Conservation (phyloP, 305 asterid species). For the Fraxinus floribunda region DNA sequence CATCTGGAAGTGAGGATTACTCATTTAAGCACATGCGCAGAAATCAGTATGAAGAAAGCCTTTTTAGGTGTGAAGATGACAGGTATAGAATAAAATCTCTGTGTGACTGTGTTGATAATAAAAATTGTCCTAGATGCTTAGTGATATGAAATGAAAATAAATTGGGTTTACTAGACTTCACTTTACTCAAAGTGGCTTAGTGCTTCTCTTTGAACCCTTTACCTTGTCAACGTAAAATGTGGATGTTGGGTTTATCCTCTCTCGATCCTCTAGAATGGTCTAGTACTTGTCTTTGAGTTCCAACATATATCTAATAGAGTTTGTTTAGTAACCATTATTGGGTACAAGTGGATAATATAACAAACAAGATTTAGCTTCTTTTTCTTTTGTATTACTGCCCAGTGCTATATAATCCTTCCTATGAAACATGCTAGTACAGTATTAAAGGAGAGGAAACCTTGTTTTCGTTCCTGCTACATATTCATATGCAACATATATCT, state of each 20-base stretch:
- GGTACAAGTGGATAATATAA: not conserved
- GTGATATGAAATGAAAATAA: not conserved
- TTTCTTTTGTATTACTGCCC: not conserved
- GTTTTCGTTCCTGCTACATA: not conserved
- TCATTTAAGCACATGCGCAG: slow-evolving; percentile 97
- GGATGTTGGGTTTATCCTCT: not conserved
- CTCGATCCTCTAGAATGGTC: not conserved
- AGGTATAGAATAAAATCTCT: slow-evolving; percentile 41
- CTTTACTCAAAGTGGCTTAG: not conserved
- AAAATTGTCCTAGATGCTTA: slow-evolving; percentile 1
- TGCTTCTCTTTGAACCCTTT: slow-evolving; percentile 8
- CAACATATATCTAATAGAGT: not conserved
- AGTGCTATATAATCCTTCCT: not conserved
- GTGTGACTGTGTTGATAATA: not conserved
- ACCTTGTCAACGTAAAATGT: not conserved
- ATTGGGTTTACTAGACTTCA: not conserved
- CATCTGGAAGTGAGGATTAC: slow-evolving; percentile 99
- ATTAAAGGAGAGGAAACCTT: not conserved
- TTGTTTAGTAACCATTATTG: not conserved
- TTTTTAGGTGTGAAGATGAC: slow-evolving; percentile 98
- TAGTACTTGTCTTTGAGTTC: not conserved
- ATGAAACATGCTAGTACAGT: not conserved
- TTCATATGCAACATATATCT: slow-evolving; percentile 1
- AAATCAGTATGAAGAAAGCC: slow-evolving; percentile 98
- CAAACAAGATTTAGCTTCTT: not conserved